Conservation (phyloP, 1,284 basidiomycete species). For the Uromyces viciae-fabae region DNA sequence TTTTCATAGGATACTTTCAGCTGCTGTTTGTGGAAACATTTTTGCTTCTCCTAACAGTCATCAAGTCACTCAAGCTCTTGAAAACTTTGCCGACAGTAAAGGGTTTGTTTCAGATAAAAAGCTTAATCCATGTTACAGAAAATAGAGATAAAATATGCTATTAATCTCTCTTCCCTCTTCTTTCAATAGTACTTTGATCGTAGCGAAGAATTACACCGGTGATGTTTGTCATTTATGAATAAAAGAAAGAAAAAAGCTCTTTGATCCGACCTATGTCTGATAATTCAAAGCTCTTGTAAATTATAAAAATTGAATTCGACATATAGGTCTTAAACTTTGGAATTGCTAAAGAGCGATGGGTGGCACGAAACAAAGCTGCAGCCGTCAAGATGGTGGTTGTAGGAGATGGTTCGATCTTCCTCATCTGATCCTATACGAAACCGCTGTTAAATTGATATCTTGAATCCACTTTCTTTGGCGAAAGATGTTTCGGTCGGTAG, state of each 20-base stretch:
- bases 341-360: slow-evolving; percentile 79
- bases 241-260: background rate
- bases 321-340: slow-evolving; percentile 87
- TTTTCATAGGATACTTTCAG: slow-evolving; percentile 65
- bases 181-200: slow-evolving; percentile 65
- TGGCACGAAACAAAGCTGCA: slow-evolving; percentile 67
- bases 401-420: slow-evolving; percentile 53
- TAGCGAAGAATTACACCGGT: slow-evolving; percentile 65
- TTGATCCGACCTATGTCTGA: no score
- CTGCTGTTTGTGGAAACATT: slow-evolving; percentile 78
- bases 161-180: background rate
- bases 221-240: slow-evolving; percentile 18
- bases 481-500: slow-evolving; percentile 77
- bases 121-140: background rate
- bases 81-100: slow-evolving; percentile 70
- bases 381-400: slow-evolving; percentile 77
- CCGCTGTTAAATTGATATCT: background rate
- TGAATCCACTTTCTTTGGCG: background rate
- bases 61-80: slow-evolving; percentile 74
- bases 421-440: background rate
- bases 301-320: slow-evolving; percentile 52
- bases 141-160: background rate
- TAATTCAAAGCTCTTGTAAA: background rate
- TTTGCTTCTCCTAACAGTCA: slow-evolving; percentile 82
- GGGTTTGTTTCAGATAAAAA: slow-evolving; percentile 60